Evolutionary conservation across 2,329 filamentous ascomycete species (phyloP).

Genomic region (Neofusicoccum parvum): DNA sequence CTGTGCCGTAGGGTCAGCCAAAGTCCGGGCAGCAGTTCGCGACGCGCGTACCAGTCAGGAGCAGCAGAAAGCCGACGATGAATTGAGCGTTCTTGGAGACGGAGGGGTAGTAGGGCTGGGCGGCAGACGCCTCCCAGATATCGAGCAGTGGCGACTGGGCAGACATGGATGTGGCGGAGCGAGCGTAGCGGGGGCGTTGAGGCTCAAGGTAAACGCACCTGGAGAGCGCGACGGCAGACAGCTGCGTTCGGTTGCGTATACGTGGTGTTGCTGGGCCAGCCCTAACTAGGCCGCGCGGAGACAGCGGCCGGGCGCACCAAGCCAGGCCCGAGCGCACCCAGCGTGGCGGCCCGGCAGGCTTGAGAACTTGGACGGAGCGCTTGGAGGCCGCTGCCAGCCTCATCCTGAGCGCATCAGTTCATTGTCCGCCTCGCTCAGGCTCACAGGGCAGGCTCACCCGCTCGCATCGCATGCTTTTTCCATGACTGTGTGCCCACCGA

Average conservation of each 20-base stretch:
- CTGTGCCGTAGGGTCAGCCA: constrained; percentile 42
- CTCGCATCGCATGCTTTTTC: constrained; percentile 1
- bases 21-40: constrained; percentile 9
- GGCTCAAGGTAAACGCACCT: constrained; percentile 8
- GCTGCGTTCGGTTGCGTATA: constrained; percentile 6
- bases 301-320: background rate
- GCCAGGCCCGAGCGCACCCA: background rate
- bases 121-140: constrained; percentile 90
- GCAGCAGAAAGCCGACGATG: constrained; percentile 73
- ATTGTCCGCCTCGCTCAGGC: constrained; percentile 11
- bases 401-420: constrained; percentile 15
- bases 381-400: constrained; percentile 17
- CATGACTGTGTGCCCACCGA: background rate
- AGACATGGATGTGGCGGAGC: constrained; percentile 18
- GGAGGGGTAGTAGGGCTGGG: constrained; percentile 78
- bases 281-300: constrained; percentile 12
- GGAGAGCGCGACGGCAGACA: background rate
- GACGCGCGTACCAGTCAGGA: constrained; percentile 61
- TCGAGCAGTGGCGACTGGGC: constrained; percentile 64
- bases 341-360: constrained; percentile 7
- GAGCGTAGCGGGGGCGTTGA: background rate
- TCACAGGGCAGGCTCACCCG: background rate
- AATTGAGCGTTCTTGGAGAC: constrained; percentile 85
- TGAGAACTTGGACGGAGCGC: constrained; percentile 7
- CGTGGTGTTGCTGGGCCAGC: constrained; percentile 19